phyloP scores from a whole-genome alignment of 1,284 basidiomycete species.

The Cyathus pygmaeus region DNA sequence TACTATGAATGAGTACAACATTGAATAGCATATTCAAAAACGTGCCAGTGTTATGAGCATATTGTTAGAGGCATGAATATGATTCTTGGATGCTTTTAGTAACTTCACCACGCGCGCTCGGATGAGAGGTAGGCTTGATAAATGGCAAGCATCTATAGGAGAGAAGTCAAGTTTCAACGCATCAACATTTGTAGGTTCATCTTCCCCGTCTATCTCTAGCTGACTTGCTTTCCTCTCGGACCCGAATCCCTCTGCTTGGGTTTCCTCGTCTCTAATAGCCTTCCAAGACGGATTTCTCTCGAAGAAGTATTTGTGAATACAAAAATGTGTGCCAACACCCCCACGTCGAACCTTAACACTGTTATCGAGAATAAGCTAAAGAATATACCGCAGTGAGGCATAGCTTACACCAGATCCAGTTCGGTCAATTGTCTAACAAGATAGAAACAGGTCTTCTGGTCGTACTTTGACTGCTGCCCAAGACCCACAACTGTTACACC shows the following conservation, averaged over 20 bases:
- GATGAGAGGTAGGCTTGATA: constrained; percentile 77
- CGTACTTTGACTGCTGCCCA: constrained; percentile 82
- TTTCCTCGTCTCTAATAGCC: constrained; percentile 74
- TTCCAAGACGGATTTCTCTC: constrained; percentile 77
- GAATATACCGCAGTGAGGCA: neutral
- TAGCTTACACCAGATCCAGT: constrained; percentile 76
- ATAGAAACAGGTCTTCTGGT: constrained; percentile 91
- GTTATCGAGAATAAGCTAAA: constrained; percentile 1
- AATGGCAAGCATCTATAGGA: constrained; percentile 77
- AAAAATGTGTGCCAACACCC: constrained; percentile 80
- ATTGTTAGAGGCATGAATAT: constrained; percentile 75
- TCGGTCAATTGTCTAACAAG: constrained; percentile 79
- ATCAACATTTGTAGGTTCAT: constrained; percentile 42
- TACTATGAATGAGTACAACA: constrained; percentile 1
- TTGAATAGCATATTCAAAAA: constrained; percentile 7
- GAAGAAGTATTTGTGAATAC: constrained; percentile 82
- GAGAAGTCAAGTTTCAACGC: constrained; percentile 61
- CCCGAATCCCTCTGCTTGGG: constrained; percentile 51
- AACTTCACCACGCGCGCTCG: constrained; percentile 74
- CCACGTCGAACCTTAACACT: constrained; percentile 81
- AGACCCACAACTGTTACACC: constrained; percentile 84
- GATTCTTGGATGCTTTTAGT: constrained; percentile 71
- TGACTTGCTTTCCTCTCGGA: constrained; percentile 43
- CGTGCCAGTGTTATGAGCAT: constrained; percentile 75
- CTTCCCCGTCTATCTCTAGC: constrained; percentile 40